Evolutionary conservation across 225 moss, liverwort and hornwort species (phyloP).

Genomic region (Sphagnum tenellum): DNA sequence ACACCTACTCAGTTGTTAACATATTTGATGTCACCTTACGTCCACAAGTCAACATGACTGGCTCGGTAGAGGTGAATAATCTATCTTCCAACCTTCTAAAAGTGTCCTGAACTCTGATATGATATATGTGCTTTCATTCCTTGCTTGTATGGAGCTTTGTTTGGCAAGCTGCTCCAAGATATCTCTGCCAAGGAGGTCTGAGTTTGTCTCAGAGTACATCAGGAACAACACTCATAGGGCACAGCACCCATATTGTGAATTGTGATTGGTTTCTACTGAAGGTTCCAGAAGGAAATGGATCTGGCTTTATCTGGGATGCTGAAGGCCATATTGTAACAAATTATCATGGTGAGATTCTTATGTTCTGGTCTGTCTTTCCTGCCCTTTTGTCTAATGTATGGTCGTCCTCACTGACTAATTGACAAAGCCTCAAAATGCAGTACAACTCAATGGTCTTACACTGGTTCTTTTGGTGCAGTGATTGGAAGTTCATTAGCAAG

Average conservation of each 20-base stretch:
- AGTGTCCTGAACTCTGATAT: no score
- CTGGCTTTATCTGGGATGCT: slow-evolving; percentile 63
- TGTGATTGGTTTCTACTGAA: slow-evolving; percentile 11
- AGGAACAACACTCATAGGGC: neutral
- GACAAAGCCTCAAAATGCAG: neutral
- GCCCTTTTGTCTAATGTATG: neutral
- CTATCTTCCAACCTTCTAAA: neutral
- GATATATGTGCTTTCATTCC: no score
- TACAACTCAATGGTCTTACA: no score
- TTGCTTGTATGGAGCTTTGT: no score
- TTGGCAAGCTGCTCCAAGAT: no score
- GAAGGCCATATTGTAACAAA: slow-evolving; percentile 64
- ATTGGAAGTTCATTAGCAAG: slow-evolving; percentile 58
- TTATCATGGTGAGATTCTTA: slow-evolving; percentile 28
- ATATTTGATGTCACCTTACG: slow-evolving; percentile 58
- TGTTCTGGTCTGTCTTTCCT: slow-evolving; percentile 9
- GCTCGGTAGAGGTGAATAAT: slow-evolving; percentile 44
- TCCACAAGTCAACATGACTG: slow-evolving; percentile 66
- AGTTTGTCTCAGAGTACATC: neutral
- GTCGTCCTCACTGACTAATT: neutral
- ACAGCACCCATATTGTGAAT: neutral
- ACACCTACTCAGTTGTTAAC: slow-evolving; percentile 65
- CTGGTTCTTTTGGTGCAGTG: slow-evolving; percentile 18
- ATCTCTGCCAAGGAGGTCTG: no score
- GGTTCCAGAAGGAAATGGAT: slow-evolving; percentile 73